A percentile compares a stretch with the other conserved stretches of the same genome.
Evolutionary conservation across 805 yeast species (phyloP).

Genomic region (Jamesozyma lodderae): DNA sequence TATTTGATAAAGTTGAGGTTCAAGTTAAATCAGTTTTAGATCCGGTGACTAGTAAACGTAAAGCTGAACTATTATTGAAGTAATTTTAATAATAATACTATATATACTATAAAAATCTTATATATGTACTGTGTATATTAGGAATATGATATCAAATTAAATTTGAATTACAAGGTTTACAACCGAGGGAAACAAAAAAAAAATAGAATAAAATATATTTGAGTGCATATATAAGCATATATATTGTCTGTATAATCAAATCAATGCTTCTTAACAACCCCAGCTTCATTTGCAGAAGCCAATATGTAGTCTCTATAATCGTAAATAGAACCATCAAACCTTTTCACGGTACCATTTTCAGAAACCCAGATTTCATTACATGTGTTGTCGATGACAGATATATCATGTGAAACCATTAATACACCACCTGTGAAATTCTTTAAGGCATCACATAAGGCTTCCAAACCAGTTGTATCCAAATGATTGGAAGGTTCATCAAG

Average conservation of each 20-base stretch:
- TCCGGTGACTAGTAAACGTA: conserved; percentile 84
- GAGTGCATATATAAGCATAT: no score
- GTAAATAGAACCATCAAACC: conserved; percentile 72
- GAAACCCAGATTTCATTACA: conserved; percentile 95
- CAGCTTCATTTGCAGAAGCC: conserved; percentile 65
- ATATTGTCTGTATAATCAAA: no score
- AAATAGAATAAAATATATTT: no score
- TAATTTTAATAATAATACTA: conserved; percentile 26
- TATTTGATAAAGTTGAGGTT: conserved; percentile 81
- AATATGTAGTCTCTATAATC: conserved; percentile 87
- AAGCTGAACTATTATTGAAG: conserved; percentile 63
- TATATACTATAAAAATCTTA: neutral
- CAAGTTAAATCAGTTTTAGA: conserved; percentile 75
- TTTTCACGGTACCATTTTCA: conserved; percentile 71
- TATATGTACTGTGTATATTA: neutral
- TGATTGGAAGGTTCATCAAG: conserved; percentile 98
- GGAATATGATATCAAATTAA: neutral
- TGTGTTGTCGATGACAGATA: conserved; percentile 75
- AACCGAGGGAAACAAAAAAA: no score
- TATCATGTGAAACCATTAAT: conserved; percentile 97
- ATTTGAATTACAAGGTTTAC: neutral
- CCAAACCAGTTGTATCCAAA: conserved; percentile 95
- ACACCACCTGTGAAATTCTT: conserved; percentile 89
- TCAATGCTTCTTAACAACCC: conserved; percentile 84
- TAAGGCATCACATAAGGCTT: conserved; percentile 87